A percentile compares a stretch with the other conserved stretches of the same genome.
Conservation (phyloP, 768 basidiomycete genomes). For the Amanita muscaria region DNA sequence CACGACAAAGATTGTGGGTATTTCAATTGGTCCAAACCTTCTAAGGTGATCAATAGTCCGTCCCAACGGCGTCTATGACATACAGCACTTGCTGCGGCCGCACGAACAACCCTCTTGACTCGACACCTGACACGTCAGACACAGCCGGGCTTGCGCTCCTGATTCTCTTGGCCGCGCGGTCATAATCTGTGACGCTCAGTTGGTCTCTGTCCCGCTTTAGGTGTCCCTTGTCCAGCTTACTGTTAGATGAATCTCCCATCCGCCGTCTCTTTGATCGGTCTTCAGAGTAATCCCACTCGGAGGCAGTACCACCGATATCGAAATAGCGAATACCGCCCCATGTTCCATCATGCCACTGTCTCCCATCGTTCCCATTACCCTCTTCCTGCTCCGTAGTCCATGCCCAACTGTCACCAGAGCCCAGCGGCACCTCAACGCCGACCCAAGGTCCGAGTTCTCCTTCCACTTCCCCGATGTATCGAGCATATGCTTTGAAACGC, state of each 20-base stretch:
- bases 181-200: conserved; percentile 27
- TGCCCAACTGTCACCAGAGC: conserved; percentile 38
- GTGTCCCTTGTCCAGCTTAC: conserved; percentile 19
- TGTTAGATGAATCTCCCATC: conserved; percentile 12
- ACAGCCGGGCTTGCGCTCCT: conserved; percentile 62
- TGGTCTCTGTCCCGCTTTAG: conserved; percentile 36
- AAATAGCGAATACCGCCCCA: conserved; percentile 82
- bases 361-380: conserved; percentile 31
- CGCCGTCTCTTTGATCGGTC: conserved; percentile 39
- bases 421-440: conserved; percentile 79
- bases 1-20: no score
- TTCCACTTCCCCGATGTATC: conserved; percentile 81
- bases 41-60: conserved; percentile 42
- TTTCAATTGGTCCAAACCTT: not conserved
- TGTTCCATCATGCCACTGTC: conserved; percentile 81
- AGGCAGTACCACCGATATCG: conserved; percentile 51
- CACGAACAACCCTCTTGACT: conserved; percentile 75
- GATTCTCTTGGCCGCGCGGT: conserved; percentile 60
- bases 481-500: conserved; percentile 77
- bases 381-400: conserved; percentile 18
- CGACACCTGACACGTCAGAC: conserved; percentile 39
- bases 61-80: conserved; percentile 74
- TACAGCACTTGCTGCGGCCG: conserved; percentile 82
- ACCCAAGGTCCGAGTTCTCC: conserved; percentile 85
- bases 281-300: conserved; percentile 61